Percentiles rank a stretch among this genome's conserved stretches.
These are phyloP conservation scores for Leccinum variicolor DNA, from an alignment of 768 basidiomycete genomes.

Conservation along the genomic window DNA sequence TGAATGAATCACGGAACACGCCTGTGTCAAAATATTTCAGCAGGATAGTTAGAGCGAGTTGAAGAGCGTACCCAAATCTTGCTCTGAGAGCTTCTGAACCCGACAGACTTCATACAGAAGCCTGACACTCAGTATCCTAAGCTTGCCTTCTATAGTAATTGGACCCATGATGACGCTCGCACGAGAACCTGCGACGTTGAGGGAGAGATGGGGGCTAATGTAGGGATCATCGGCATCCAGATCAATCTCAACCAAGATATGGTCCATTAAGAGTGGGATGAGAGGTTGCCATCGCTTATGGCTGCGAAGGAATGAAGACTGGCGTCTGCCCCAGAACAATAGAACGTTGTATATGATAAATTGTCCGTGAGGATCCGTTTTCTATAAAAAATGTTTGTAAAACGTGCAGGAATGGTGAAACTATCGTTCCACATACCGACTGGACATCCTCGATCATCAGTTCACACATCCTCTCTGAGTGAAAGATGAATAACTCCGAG, in stretches of 20 bases:
- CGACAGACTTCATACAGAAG: slow-evolving; percentile 92
- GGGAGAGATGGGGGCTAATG: slow-evolving; percentile 36
- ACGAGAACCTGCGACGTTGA: slow-evolving; percentile 25
- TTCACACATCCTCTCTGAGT: slow-evolving; percentile 90
- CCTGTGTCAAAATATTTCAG: slow-evolving; percentile 39
- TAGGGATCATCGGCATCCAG: slow-evolving; percentile 64
- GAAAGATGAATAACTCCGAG: slow-evolving; percentile 86
- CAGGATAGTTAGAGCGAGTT: neutral
- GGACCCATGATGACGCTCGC: slow-evolving; percentile 40
- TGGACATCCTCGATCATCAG: slow-evolving; percentile 67
- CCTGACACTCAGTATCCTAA: slow-evolving; percentile 66
- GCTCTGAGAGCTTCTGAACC: slow-evolving; percentile 75
- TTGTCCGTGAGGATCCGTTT: slow-evolving; percentile 81
- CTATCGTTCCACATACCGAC: slow-evolving; percentile 43
- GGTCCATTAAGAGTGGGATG: slow-evolving; percentile 80
- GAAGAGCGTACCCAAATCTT: slow-evolving; percentile 71
- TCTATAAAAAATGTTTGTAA: slow-evolving; percentile 39
- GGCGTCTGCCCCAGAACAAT: slow-evolving; percentile 70
- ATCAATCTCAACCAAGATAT: slow-evolving; percentile 79
- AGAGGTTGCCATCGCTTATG: slow-evolving; percentile 83
- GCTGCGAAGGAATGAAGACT: slow-evolving; percentile 68
- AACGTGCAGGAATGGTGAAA: neutral
- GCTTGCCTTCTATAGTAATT: slow-evolving; percentile 80
- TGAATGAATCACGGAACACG: slow-evolving; percentile 78
- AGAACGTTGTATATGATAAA: slow-evolving; percentile 77